Percentiles rank a stretch among this genome's conserved stretches.
Evolutionary conservation across 2,329 filamentous ascomycete species (phyloP).

Genomic region (Ophiostoma pallidulum): DNA sequence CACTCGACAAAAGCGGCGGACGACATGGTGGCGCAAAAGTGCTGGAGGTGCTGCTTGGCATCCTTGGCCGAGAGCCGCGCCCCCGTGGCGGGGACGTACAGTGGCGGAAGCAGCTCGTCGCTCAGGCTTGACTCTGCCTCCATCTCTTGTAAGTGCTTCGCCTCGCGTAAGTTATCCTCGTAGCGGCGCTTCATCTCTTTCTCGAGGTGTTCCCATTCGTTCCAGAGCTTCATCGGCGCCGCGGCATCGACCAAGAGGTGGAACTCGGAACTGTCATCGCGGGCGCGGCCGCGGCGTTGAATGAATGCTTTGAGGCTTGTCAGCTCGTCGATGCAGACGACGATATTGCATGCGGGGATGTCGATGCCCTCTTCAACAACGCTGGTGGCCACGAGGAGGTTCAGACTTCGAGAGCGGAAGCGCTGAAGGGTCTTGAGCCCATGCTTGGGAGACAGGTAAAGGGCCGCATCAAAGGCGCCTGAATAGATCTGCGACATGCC

Average conservation of each 20-base stretch:
- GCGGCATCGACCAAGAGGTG: constrained; percentile 32
- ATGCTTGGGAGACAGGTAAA: constrained; percentile 22
- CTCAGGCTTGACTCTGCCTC: constrained; percentile 35
- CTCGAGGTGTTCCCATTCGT: constrained; percentile 59
- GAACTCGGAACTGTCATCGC: constrained; percentile 42
- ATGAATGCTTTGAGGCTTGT: constrained; percentile 47
- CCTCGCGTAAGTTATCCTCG: constrained; percentile 50
- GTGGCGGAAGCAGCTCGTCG: constrained; percentile 21
- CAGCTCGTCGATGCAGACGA: constrained; percentile 49
- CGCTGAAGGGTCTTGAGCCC: constrained; percentile 31
- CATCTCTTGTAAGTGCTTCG: constrained; percentile 34
- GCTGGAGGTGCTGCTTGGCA: constrained; percentile 65
- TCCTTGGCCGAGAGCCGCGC: constrained; percentile 64
- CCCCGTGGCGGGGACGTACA: constrained; percentile 30
- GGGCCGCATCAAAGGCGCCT: constrained; percentile 19
- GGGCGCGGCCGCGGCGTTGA: constrained; percentile 45
- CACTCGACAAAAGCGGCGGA: constrained; percentile 51
- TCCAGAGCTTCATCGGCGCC: background rate
- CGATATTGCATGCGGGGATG: constrained; percentile 53
- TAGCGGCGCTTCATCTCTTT: constrained; percentile 62
- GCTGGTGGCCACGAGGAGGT: constrained; percentile 52
- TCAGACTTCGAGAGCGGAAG: constrained; percentile 46
- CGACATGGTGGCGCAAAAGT: constrained; percentile 63
- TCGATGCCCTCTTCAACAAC: constrained; percentile 62
- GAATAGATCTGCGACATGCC: constrained; percentile 25